A percentile compares a stretch with the other conserved stretches of the same genome.
Evolutionary conservation across 495 filamentous ascomycete genomes (phyloP).

Genomic region (Cercophora sp.): DNA sequence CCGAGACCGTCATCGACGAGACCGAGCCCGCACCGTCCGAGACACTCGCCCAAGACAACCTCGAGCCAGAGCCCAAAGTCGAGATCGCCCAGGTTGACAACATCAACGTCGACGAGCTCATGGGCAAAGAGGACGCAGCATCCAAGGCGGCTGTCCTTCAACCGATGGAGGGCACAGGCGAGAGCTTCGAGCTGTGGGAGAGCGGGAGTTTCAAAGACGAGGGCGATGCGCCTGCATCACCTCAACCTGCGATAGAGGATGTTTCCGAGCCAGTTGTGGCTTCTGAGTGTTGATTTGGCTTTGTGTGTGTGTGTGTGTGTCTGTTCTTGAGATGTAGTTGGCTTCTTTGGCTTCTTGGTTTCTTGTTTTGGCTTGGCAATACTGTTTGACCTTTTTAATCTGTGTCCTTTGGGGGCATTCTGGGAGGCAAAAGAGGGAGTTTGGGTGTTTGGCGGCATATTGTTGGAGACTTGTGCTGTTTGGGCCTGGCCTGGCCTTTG

Average conservation of each 20-base stretch:
- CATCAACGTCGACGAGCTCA: conserved; percentile 42
- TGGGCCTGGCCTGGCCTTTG: too few species aligned
- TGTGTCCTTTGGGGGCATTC: too few species aligned
- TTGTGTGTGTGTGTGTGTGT: too few species aligned
- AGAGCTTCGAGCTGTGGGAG: conserved; percentile 62
- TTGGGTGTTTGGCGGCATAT: too few species aligned
- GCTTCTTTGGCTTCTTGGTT: too few species aligned
- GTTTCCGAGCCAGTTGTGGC: not conserved
- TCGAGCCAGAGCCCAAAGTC: conserved; percentile 31
- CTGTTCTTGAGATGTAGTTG: too few species aligned
- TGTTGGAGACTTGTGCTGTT: too few species aligned
- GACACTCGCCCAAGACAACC: conserved; percentile 3
- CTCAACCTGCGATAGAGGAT: conserved; percentile 7
- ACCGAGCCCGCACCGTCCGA: conserved; percentile 6
- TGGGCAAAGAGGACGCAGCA: conserved; percentile 38
- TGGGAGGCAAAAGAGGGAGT: too few species aligned
- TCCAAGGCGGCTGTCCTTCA: conserved; percentile 43
- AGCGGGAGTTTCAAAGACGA: conserved; percentile 57
- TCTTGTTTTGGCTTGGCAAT: too few species aligned
- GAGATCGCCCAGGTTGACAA: conserved; percentile 26
- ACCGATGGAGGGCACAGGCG: conserved; percentile 49
- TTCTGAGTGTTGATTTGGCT: conserved; percentile 7
- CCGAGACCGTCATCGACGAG: conserved; percentile 19
- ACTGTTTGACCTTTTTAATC: too few species aligned
- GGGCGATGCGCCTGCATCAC: conserved; percentile 25